phyloP scores from a whole-genome alignment of 2,329 filamentous ascomycete species.

The Colletotrichum sp. region DNA sequence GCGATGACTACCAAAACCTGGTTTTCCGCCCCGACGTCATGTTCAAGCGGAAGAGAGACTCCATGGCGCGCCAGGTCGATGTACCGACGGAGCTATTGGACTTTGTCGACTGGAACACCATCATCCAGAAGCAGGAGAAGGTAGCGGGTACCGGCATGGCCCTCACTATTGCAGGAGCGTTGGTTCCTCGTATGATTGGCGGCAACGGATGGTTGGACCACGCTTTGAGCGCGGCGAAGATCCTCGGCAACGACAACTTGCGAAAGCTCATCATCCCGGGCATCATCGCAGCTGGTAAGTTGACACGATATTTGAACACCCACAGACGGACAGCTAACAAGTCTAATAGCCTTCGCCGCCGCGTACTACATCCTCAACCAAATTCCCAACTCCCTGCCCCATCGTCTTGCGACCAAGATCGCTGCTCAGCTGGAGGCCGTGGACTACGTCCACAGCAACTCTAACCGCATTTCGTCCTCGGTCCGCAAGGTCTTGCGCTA shows the following conservation, averaged over 20 bases:
- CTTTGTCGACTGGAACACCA: slow-evolving; percentile 85
- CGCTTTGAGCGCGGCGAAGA: slow-evolving; percentile 77
- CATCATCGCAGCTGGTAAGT: slow-evolving; percentile 78
- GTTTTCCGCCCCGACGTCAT: slow-evolving; percentile 92
- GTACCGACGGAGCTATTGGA: slow-evolving; percentile 89
- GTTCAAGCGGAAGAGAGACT: slow-evolving; percentile 85
- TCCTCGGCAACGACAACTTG: slow-evolving; percentile 82
- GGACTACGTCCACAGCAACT: slow-evolving; percentile 93
- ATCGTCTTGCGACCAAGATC: slow-evolving; percentile 84
- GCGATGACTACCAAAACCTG: slow-evolving; percentile 83
- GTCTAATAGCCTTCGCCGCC: slow-evolving; percentile 69
- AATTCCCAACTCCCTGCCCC: slow-evolving; percentile 88
- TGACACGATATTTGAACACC: neutral
- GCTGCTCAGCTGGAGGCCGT: slow-evolving; percentile 78
- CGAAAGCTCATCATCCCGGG: slow-evolving; percentile 82
- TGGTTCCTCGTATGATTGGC: slow-evolving; percentile 82
- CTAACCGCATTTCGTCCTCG: slow-evolving; percentile 80
- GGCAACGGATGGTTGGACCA: slow-evolving; percentile 91
- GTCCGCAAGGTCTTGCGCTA: slow-evolving; percentile 88
- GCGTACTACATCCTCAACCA: slow-evolving; percentile 83
- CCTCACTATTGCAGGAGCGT: slow-evolving; percentile 84
- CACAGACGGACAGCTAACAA: neutral
- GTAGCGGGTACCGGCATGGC: slow-evolving; percentile 93
- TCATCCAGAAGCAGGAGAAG: slow-evolving; percentile 93
- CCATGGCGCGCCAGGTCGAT: slow-evolving; percentile 82